Percentiles rank a stretch among this genome's conserved stretches.
Conservation (phyloP, 2,329 filamentous ascomycete species). For the Dactylellina leptospora region DNA sequence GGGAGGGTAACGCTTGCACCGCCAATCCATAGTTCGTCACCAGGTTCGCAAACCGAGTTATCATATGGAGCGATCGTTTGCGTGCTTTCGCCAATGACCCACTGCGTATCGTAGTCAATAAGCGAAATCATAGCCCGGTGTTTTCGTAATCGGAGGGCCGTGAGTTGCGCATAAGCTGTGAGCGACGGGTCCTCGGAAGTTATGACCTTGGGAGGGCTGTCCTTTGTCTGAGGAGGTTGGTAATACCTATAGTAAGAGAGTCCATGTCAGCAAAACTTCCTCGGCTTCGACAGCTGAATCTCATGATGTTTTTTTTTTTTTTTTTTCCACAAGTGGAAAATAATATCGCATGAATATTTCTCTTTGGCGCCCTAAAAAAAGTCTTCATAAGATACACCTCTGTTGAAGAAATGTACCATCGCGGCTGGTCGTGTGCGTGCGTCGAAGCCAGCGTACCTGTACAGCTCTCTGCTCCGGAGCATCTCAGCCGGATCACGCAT, state of each 20-base stretch:
- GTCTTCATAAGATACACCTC: too few species aligned
- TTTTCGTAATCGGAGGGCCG: constrained; percentile 63
- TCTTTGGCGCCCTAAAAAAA: too few species aligned
- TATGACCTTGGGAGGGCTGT: constrained; percentile 54
- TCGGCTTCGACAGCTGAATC: too few species aligned
- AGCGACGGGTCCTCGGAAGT: constrained; percentile 63
- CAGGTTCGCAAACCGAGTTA: constrained; percentile 57
- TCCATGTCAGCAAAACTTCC: constrained; percentile 28
- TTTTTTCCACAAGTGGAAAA: too few species aligned
- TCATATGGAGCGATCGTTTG: constrained; percentile 62
- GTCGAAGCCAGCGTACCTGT: constrained; percentile 28
- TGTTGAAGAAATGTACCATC: too few species aligned
- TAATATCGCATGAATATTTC: too few species aligned
- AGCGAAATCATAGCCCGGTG: constrained; percentile 66
- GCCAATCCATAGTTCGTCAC: constrained; percentile 60
- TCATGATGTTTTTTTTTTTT: too few species aligned
- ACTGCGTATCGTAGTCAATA: constrained; percentile 63
- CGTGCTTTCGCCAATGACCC: constrained; percentile 66
- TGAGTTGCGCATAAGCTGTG: constrained; percentile 64
- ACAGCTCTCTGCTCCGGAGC: constrained; percentile 42
- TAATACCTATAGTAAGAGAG: constrained; percentile 30
- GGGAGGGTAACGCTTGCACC: constrained; percentile 56
- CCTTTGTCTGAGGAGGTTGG: constrained; percentile 26
- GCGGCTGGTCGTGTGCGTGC: too few species aligned
- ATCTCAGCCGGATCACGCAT: constrained; percentile 31